These are phyloP conservation scores for Primulina tabacum DNA, from an alignment of 257 asterid species.

Conservation along the genomic window DNA sequence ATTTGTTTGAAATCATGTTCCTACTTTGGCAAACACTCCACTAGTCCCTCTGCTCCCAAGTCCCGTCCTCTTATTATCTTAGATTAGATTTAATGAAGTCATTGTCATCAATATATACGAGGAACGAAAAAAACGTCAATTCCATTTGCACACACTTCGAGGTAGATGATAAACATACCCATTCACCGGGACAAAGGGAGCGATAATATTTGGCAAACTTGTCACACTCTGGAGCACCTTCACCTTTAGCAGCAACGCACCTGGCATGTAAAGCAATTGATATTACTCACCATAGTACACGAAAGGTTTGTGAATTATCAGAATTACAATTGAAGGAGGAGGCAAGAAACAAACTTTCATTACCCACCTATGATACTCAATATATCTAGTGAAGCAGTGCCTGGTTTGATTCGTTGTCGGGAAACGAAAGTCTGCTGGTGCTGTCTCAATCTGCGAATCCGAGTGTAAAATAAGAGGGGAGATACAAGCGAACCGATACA, in stretches of 20 bases:
- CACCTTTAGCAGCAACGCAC: conserved; percentile 89
- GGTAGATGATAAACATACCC: conserved; percentile 53
- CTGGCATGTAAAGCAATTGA: conserved; percentile 40
- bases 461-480: not conserved
- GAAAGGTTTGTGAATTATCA: not conserved
- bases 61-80: not conserved
- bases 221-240: conserved; percentile 85
- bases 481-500: conserved; percentile 6
- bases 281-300: conserved; percentile 8
- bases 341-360: not conserved
- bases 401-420: conserved; percentile 96
- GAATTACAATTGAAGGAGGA: conserved; percentile 11
- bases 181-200: conserved; percentile 94
- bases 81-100: not conserved
- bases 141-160: not conserved
- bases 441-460: conserved; percentile 74
- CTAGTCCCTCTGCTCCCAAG: not conserved
- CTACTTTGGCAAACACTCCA: not conserved
- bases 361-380: conserved; percentile 84
- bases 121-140: conserved; percentile 5
- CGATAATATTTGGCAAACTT: conserved; percentile 95
- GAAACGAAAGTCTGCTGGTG: conserved; percentile 96
- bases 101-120: conserved; percentile 13
- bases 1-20: not conserved
- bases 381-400: conserved; percentile 93